These are phyloP conservation scores for Geotrichum macrosporum DNA, from an alignment of 1,139 yeast genomes.

Conservation along the genomic window DNA sequence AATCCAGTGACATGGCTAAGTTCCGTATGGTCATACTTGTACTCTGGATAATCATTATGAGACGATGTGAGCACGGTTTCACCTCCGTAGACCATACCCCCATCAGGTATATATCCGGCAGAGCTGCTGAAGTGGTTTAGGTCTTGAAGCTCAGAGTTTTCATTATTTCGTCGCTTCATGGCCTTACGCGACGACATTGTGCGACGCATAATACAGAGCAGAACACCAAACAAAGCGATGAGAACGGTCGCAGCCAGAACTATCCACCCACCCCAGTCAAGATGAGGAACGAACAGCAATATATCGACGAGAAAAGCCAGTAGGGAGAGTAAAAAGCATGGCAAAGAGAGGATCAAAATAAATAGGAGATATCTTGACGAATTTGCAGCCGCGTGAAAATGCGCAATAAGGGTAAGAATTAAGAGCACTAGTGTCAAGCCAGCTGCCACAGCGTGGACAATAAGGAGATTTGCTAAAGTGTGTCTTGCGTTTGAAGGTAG, in stretches of 20 bases:
- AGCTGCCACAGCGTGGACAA: constrained; percentile 78
- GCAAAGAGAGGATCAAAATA: constrained; percentile 43
- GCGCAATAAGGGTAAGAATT: constrained; percentile 40
- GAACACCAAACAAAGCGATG: constrained; percentile 42
- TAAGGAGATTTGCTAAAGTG: constrained; percentile 63
- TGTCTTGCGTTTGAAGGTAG: constrained; percentile 57
- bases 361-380: constrained; percentile 40
- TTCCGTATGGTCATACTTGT: constrained; percentile 24
- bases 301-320: constrained; percentile 54
- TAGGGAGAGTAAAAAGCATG: constrained; percentile 47
- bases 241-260: constrained; percentile 45
- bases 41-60: constrained; percentile 25
- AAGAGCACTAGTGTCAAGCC: constrained; percentile 62
- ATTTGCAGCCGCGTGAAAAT: constrained; percentile 39
- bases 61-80: constrained; percentile 7
- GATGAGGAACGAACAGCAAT: constrained; percentile 48
- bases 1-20: constrained; percentile 2
- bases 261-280: constrained; percentile 56
- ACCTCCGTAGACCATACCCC: constrained; percentile 14
- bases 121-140: constrained; percentile 22
- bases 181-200: constrained; percentile 48
- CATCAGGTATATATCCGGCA: constrained; percentile 17
- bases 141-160: constrained; percentile 29
- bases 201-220: constrained; percentile 50
- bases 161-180: constrained; percentile 32